Conservation (phyloP, 2,329 filamentous ascomycete genomes). For the Paracorniculantispora psalliotae region DNA sequence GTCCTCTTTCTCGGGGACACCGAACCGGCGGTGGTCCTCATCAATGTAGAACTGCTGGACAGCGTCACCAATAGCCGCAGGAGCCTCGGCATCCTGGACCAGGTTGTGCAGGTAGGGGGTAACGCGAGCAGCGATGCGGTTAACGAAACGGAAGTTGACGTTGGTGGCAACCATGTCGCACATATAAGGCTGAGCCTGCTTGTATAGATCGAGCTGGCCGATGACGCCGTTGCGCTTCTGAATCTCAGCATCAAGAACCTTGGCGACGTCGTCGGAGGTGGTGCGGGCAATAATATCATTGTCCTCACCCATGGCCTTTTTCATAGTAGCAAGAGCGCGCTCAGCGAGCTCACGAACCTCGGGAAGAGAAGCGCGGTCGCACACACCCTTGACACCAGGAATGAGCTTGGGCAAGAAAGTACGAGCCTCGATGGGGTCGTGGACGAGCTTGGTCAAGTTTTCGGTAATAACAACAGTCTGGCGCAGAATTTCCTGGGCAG, state of each 20-base stretch:
- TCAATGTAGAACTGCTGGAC: constrained; percentile 75
- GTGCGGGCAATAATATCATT: constrained; percentile 62
- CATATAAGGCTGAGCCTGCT: constrained; percentile 67
- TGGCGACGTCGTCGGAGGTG: constrained; percentile 67
- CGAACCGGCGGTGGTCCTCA: constrained; percentile 84
- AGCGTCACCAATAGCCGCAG: constrained; percentile 61
- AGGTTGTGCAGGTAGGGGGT: constrained; percentile 71
- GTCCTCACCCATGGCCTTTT: constrained; percentile 82
- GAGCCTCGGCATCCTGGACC: constrained; percentile 55
- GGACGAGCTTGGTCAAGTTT: constrained; percentile 96
- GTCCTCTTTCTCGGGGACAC: constrained; percentile 78
- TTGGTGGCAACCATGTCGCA: constrained; percentile 82
- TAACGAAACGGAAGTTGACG: constrained; percentile 74
- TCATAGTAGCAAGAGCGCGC: constrained; percentile 78
- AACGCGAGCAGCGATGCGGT: constrained; percentile 65
- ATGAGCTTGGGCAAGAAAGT: constrained; percentile 92
- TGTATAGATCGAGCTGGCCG: constrained; percentile 58
- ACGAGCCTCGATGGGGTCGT: constrained; percentile 88
- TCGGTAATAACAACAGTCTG: constrained; percentile 96
- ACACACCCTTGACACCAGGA: constrained; percentile 86
- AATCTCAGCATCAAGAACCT: constrained; percentile 70
- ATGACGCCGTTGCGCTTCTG: constrained; percentile 62
- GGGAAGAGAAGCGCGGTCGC: constrained; percentile 82
- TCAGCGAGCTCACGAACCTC: constrained; percentile 89
- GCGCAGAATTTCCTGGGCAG: constrained; percentile 87